A percentile compares a stretch with the other conserved stretches of the same genome.
These are phyloP conservation scores for Arthrinium puccinioides DNA, from an alignment of 2,329 filamentous ascomycete species.

Conservation along the genomic window DNA sequence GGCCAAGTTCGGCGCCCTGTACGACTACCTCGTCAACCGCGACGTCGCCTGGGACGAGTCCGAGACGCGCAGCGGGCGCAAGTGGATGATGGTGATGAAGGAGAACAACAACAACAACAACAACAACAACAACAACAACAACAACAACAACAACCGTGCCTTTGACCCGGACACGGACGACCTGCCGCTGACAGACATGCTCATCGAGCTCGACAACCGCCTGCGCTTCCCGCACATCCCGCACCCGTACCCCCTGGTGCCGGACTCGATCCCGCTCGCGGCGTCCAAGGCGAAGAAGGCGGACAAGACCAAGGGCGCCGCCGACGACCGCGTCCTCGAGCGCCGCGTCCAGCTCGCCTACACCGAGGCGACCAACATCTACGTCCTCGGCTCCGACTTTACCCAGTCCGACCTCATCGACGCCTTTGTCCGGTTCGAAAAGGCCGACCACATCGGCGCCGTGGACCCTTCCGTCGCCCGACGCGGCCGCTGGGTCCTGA, in stretches of 20 bases:
- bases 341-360: conserved; percentile 49
- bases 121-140: conserved; percentile 30
- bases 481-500: conserved; percentile 52
- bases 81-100: conserved; percentile 55
- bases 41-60: conserved; percentile 59
- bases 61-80: conserved; percentile 52
- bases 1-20: conserved; percentile 59
- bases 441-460: conserved; percentile 40
- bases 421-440: conserved; percentile 49
- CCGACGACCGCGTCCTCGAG: conserved; percentile 27
- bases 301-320: conserved; percentile 12
- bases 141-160: conserved; percentile 27
- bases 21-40: conserved; percentile 64
- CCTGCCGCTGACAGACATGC: conserved; percentile 59
- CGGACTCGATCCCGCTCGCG: conserved; percentile 37
- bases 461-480: conserved; percentile 48
- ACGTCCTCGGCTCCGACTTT: conserved; percentile 45
- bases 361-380: conserved; percentile 53
- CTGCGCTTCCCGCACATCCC: conserved; percentile 59
- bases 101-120: conserved; percentile 23
- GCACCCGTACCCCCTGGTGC: conserved; percentile 59
- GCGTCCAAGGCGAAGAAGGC: conserved; percentile 20
- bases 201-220: conserved; percentile 58
- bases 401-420: conserved; percentile 47
- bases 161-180: conserved; percentile 45